These are phyloP conservation scores for Psidium guajava DNA, from an alignment of 345 rosid species.

Conservation along the genomic window DNA sequence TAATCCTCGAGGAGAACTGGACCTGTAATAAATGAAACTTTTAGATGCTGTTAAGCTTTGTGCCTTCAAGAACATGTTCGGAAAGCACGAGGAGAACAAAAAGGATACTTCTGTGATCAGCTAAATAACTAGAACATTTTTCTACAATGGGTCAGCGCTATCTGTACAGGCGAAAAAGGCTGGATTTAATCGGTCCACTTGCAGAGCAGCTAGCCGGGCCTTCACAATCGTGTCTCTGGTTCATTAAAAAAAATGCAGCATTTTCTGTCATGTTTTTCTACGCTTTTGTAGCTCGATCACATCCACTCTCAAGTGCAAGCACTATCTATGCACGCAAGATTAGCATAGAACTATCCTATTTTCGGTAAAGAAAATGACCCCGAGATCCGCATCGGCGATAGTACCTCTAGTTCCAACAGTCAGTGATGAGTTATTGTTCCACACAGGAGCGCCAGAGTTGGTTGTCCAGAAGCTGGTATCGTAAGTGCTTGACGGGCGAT, in stretches of 20 bases:
- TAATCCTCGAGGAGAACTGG: constrained; percentile 95
- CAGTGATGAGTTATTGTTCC: constrained; percentile 70
- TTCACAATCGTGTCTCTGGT: not conserved
- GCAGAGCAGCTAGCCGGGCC: not conserved
- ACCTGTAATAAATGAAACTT: constrained; percentile 24
- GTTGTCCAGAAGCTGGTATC: constrained; percentile 63
- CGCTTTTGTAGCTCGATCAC: not conserved
- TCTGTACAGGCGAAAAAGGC: not conserved
- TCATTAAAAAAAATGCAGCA: not conserved
- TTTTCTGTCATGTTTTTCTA: not conserved
- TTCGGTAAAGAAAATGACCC: not conserved
- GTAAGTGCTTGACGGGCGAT: constrained; percentile 61
- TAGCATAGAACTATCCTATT: too few relatives aligned
- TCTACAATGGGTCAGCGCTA: not conserved
- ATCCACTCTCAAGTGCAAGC: not conserved
- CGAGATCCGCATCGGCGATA: not conserved
- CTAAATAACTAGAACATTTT: not conserved
- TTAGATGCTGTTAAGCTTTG: not conserved
- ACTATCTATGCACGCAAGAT: not conserved
- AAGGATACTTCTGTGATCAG: not conserved
- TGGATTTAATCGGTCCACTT: not conserved
- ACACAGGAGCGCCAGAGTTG: constrained; percentile 73
- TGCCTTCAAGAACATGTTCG: not conserved
- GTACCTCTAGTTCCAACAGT: constrained; percentile 82
- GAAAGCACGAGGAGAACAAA: not conserved